These are phyloP conservation scores for Sodiomyces alkalinus DNA, from an alignment of 2,329 filamentous ascomycete species.

Conservation along the genomic window DNA sequence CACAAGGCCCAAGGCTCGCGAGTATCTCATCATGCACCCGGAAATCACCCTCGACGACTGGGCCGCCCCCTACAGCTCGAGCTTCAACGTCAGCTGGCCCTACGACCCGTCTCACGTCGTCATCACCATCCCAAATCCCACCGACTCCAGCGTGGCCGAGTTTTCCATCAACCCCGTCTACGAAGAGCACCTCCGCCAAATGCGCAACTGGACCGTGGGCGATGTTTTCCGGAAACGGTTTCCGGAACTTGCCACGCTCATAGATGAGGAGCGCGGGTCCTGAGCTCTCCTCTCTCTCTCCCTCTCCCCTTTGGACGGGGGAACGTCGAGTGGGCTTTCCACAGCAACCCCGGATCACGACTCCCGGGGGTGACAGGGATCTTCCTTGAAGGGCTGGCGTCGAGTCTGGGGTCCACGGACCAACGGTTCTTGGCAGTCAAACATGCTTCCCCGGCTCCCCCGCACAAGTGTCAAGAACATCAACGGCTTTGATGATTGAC, in stretches of 20 bases:
- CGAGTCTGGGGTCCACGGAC: too few relatives aligned
- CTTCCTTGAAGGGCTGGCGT: too few relatives aligned
- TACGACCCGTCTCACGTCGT: constrained; percentile 14
- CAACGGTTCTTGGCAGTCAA: too few relatives aligned
- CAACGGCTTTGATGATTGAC: too few relatives aligned
- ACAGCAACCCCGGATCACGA: too few relatives aligned
- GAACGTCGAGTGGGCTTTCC: too few relatives aligned
- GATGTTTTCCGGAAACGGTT: constrained; percentile 12
- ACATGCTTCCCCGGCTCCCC: too few relatives aligned
- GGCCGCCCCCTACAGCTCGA: constrained; percentile 15
- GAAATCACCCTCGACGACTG: constrained; percentile 17
- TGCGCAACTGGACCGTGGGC: constrained; percentile 15
- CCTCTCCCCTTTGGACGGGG: too few relatives aligned
- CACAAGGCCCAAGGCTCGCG: constrained; percentile 13
- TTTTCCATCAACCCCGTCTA: constrained; percentile 15
- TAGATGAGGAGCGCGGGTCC: constrained; percentile 10
- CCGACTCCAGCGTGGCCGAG: constrained; percentile 6
- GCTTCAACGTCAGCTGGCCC: constrained; percentile 15
- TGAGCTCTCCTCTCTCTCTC: too few relatives aligned
- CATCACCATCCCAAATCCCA: constrained; percentile 7
- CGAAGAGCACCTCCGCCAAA: constrained; percentile 15
- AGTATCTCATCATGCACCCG: constrained; percentile 14
- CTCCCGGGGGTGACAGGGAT: too few relatives aligned
- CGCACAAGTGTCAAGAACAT: too few relatives aligned
- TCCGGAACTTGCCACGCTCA: constrained; percentile 11